Percentiles rank a stretch among this genome's conserved stretches.
These are phyloP conservation scores for Ciborinia camelliae DNA, from an alignment of 2,329 filamentous ascomycete species.

Conservation along the genomic window DNA sequence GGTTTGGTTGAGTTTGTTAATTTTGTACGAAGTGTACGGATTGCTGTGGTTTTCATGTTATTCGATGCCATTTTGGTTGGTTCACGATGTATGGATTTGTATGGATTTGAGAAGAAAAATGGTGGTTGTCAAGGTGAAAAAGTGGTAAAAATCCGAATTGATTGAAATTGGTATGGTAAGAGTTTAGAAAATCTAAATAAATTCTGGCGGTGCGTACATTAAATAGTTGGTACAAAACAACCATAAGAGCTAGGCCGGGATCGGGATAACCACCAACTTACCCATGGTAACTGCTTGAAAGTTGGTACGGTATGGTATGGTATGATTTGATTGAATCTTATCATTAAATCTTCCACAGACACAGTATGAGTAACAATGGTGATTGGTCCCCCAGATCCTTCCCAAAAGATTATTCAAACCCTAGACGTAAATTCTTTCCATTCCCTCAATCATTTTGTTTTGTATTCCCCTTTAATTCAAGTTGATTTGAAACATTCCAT, in stretches of 20 bases:
- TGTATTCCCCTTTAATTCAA: neutral
- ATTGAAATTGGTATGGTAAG: neutral
- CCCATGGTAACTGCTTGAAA: neutral
- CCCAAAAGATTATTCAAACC: neutral
- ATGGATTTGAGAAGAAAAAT: neutral
- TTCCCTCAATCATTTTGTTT: neutral
- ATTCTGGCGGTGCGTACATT: neutral
- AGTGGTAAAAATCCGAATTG: neutral
- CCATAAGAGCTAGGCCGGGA: neutral
- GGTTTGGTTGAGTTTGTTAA: constrained; percentile 1
- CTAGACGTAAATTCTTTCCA: neutral
- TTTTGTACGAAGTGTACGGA: constrained; percentile 15
- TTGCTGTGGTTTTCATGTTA: constrained; percentile 11
- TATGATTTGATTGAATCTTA: neutral
- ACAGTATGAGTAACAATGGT: neutral
- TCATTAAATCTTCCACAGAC: neutral
- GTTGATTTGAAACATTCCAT: constrained; percentile 4
- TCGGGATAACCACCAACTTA: neutral
- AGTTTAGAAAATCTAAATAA: neutral
- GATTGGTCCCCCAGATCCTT: neutral
- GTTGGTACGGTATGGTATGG: neutral
- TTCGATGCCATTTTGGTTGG: constrained; percentile 11
- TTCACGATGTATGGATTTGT: neutral
- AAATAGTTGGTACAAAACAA: constrained; percentile 12
- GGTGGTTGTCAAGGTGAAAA: neutral